Conservation (phyloP, 208 protist species). For the Trypanosoma scelopori region DNA sequence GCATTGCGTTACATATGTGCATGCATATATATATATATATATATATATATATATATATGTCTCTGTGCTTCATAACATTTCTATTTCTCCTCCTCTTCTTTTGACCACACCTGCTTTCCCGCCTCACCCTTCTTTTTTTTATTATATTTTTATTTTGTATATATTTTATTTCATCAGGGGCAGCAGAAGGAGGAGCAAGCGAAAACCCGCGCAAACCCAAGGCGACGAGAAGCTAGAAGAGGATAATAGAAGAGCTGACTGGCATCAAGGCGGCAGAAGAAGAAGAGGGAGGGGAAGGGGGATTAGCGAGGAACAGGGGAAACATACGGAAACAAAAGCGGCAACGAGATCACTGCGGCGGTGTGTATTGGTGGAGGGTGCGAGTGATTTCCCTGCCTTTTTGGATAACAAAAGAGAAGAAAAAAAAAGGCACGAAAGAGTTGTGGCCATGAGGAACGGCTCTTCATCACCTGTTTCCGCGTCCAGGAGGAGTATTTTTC, state of each 20-base stretch:
- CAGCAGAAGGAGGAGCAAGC: not conserved
- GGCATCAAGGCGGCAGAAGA: too few species aligned
- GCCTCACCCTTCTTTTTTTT: too few species aligned
- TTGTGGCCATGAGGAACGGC: not conserved
- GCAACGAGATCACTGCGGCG: not conserved
- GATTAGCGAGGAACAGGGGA: not conserved
- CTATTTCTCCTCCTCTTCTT: constrained; percentile 15
- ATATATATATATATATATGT: not conserved
- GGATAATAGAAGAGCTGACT: not conserved
- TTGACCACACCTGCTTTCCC: too few species aligned
- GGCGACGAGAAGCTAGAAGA: too few species aligned
- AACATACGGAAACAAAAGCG: constrained; percentile 1
- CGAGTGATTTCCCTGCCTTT: constrained; percentile 1
- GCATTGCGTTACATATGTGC: not conserved
- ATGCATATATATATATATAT: not conserved
- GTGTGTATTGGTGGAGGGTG: not conserved
- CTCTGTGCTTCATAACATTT: not conserved
- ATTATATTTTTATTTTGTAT: too few species aligned
- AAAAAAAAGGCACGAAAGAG: not conserved
- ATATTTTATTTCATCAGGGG: too few species aligned
- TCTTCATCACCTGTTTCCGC: not conserved
- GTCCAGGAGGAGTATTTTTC: not conserved
- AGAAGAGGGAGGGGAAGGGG: not conserved
- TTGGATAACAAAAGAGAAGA: not conserved
- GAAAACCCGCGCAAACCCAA: too few species aligned